Evolutionary conservation across 2,329 filamentous ascomycete species (phyloP).

Genomic region (Ophiostoma montium): DNA sequence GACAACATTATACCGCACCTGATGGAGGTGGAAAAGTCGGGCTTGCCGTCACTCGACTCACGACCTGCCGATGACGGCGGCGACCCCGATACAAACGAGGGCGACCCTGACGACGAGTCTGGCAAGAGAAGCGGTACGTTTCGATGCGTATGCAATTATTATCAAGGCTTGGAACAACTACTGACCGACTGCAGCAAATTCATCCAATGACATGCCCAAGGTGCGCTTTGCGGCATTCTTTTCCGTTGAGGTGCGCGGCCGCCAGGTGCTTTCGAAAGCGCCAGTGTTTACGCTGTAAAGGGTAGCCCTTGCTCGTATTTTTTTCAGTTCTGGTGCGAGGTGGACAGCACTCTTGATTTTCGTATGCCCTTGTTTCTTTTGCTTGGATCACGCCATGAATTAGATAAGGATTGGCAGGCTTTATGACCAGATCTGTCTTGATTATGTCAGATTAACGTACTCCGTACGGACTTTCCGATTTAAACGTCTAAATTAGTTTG

Average conservation of each 20-base stretch:
- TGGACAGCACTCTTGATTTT: neutral
- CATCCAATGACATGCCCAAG: conserved; percentile 34
- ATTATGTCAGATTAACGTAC: too few species aligned
- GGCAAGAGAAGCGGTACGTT: conserved; percentile 14
- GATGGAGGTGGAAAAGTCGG: conserved; percentile 76
- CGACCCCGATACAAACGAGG: conserved; percentile 22
- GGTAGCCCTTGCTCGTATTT: neutral
- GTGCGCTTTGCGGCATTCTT: conserved; percentile 67
- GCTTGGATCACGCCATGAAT: too few species aligned
- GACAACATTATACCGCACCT: conserved; percentile 52
- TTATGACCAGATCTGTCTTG: neutral
- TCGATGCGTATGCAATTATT: too few species aligned
- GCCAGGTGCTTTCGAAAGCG: conserved; percentile 62
- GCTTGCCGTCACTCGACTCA: conserved; percentile 45
- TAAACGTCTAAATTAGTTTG: too few species aligned
- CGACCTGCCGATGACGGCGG: conserved; percentile 23
- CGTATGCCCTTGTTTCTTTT: neutral
- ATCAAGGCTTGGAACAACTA: neutral
- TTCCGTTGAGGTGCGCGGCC: conserved; percentile 58
- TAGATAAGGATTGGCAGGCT: too few species aligned
- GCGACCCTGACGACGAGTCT: conserved; percentile 21
- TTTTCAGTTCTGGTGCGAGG: neutral
- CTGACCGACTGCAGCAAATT: conserved; percentile 13
- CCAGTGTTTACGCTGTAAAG: conserved; percentile 50
- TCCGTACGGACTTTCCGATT: too few species aligned